Percentiles rank a stretch among this genome's conserved stretches.
phyloP scores from a whole-genome alignment of 139 green algal genomes.

The Ettlia oleoabundans region DNA sequence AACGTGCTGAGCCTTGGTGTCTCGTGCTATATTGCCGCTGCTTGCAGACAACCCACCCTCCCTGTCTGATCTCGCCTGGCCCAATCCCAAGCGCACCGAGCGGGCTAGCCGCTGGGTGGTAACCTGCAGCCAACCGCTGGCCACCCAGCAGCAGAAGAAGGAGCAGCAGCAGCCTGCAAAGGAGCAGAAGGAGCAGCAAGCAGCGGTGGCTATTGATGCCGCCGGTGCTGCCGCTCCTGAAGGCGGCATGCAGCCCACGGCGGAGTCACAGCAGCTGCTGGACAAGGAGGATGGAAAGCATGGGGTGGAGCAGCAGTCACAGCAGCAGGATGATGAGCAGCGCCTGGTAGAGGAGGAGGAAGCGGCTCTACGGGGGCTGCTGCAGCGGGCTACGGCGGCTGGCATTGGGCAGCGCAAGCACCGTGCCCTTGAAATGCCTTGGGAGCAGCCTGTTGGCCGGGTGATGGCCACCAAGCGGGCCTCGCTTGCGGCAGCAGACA shows the following conservation, averaged over 20 bases:
- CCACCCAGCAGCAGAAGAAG: neutral
- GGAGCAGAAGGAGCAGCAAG: neutral
- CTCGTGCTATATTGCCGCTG: neutral
- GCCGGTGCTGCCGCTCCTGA: neutral
- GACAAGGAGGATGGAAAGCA: neutral
- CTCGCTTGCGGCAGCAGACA: neutral
- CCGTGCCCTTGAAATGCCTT: neutral
- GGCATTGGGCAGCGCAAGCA: neutral
- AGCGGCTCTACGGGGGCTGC: neutral
- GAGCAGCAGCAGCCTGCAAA: neutral
- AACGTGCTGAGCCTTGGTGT: no score
- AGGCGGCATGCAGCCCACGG: neutral
- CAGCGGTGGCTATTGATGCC: no score
- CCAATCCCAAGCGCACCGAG: neutral
- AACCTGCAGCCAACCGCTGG: neutral
- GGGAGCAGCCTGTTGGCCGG: no score
- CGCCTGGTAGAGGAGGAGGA: neutral
- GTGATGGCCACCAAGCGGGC: neutral
- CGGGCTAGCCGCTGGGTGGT: neutral
- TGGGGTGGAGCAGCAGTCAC: neutral
- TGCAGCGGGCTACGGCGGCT: neutral
- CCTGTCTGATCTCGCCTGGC: constrained; percentile 20
- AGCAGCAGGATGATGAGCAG: neutral
- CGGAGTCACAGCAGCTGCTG: neutral
- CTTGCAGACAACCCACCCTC: constrained; percentile 9